Conservation (phyloP, 345 rosid genomes). For the Gossypium thurberi region DNA sequence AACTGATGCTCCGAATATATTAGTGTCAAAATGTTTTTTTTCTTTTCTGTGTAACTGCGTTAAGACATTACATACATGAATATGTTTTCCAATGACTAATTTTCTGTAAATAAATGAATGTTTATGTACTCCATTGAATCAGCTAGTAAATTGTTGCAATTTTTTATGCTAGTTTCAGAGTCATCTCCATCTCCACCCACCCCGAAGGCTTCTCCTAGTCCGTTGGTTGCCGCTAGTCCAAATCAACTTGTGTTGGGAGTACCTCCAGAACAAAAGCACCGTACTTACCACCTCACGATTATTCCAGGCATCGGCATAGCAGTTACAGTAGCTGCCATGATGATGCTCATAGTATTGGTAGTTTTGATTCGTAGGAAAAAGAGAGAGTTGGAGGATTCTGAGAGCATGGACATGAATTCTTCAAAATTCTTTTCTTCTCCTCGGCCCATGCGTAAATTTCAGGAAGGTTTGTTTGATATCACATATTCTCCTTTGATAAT, state of each 20-base stretch:
- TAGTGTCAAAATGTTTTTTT: background rate
- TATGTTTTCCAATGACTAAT: background rate
- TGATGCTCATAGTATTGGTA: conserved; percentile 56
- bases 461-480: conserved; percentile 45
- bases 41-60: background rate
- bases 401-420: conserved; percentile 34
- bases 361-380: conserved; percentile 66
- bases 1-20: background rate
- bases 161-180: conserved; percentile 32
- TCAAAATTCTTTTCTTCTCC: conserved; percentile 49
- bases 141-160: conserved; percentile 6
- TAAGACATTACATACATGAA: background rate
- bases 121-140: conserved; percentile 3
- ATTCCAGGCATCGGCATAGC: conserved; percentile 65
- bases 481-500: conserved; percentile 9
- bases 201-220: conserved; percentile 57
- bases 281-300: conserved; percentile 51
- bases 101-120: background rate
- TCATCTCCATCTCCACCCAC: conserved; percentile 36
- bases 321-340: conserved; percentile 51
- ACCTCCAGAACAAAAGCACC: conserved; percentile 40
- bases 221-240: conserved; percentile 65
- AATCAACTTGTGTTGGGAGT: conserved; percentile 39
- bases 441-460: conserved; percentile 46
- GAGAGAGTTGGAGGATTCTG: conserved; percentile 55